These are phyloP conservation scores for Aspergillus sp. DNA, from an alignment of 2,329 filamentous ascomycete genomes.

Conservation along the genomic window DNA sequence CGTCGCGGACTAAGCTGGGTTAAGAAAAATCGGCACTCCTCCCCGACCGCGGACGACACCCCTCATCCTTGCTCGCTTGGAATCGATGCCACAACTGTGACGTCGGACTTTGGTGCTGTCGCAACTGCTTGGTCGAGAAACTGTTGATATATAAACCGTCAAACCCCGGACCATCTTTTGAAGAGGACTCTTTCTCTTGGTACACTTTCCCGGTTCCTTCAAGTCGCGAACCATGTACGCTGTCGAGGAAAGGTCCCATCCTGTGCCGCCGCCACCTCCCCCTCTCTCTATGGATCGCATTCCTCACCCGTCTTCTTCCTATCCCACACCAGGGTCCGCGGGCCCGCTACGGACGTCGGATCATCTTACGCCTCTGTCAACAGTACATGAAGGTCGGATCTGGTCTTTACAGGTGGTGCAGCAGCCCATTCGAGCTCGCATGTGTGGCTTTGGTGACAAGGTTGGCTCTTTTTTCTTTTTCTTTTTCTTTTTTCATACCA, in stretches of 20 bases:
- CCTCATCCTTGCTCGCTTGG: slow-evolving; percentile 5
- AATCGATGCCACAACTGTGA: slow-evolving; percentile 24
- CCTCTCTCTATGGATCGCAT: slow-evolving; percentile 36
- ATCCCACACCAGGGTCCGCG: slow-evolving; percentile 28
- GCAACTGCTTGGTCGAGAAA: slow-evolving; percentile 6
- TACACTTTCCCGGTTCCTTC: slow-evolving; percentile 16
- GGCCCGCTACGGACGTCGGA: slow-evolving; percentile 24
- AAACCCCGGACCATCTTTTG: slow-evolving; percentile 1
- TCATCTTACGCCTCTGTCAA: slow-evolving; percentile 33
- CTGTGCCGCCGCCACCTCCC: slow-evolving; percentile 23
- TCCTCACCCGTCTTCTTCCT: slow-evolving; percentile 25
- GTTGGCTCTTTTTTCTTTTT: slow-evolving; percentile 40
- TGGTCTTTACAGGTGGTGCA: slow-evolving; percentile 71
- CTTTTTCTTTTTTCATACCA: background rate
- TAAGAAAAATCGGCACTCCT: too few relatives aligned
- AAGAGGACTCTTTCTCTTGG: slow-evolving; percentile 5
- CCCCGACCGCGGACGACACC: slow-evolving; percentile 7
- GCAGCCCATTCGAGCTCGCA: slow-evolving; percentile 84
- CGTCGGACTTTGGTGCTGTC: slow-evolving; percentile 17
- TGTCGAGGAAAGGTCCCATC: slow-evolving; percentile 30
- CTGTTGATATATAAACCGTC: background rate
- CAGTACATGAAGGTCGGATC: slow-evolving; percentile 36
- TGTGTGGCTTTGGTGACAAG: slow-evolving; percentile 99
- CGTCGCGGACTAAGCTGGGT: too few relatives aligned
- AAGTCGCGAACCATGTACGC: slow-evolving; percentile 30